Conservation (phyloP, 768 basidiomycete genomes). For the Strobilomyces confusus region DNA sequence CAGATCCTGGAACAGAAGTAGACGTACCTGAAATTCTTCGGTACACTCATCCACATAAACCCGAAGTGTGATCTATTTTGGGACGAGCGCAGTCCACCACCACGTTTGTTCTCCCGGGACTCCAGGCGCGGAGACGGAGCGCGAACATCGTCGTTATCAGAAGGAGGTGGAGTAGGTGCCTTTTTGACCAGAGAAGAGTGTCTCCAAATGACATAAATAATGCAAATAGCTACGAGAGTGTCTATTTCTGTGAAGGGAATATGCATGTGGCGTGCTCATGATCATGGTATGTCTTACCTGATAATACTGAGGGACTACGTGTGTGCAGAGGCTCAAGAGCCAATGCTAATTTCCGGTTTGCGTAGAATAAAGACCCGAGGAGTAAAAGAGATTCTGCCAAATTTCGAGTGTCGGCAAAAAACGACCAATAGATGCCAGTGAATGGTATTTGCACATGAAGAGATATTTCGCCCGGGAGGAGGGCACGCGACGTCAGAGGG, state of each 20-base stretch:
- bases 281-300: slow-evolving; percentile 39
- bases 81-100: slow-evolving; percentile 20
- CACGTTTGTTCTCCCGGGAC: slow-evolving; percentile 43
- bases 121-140: slow-evolving; percentile 45
- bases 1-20: not conserved
- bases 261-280: slow-evolving; percentile 2
- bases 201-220: slow-evolving; percentile 59
- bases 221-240: slow-evolving; percentile 48
- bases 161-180: slow-evolving; percentile 9
- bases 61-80: slow-evolving; percentile 52
- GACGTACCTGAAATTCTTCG: slow-evolving; percentile 76
- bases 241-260: slow-evolving; percentile 47
- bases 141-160: slow-evolving; percentile 19
- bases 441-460: slow-evolving; percentile 44
- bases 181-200: slow-evolving; percentile 45
- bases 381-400: slow-evolving; percentile 64
- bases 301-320: slow-evolving; percentile 43
- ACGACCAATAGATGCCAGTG: slow-evolving; percentile 36
- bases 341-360: slow-evolving; percentile 38
- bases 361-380: slow-evolving; percentile 56
- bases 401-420: slow-evolving; percentile 59
- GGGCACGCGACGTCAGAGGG: slow-evolving; percentile 18
- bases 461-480: slow-evolving; percentile 49
- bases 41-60: slow-evolving; percentile 88
- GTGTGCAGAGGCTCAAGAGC: slow-evolving; percentile 10